Conservation (phyloP, 148 eudicot genomes). For the Salicornia ramosissima region DNA sequence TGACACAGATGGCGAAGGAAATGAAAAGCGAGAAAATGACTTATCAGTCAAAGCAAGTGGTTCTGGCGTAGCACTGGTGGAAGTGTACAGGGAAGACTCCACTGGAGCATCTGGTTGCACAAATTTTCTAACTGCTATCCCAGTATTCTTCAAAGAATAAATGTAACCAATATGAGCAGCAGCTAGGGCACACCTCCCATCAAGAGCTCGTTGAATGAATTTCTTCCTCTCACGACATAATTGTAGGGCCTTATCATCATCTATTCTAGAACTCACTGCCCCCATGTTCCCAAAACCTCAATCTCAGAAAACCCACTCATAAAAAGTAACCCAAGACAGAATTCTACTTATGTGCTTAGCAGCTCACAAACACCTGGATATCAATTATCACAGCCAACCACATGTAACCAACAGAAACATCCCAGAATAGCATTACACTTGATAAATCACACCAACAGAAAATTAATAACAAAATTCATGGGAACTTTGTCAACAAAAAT, state of each 20-base stretch:
- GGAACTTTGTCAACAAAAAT: too few species aligned
- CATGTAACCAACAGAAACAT: background rate
- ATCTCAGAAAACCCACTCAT: constrained; percentile 23
- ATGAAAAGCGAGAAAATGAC: constrained; percentile 55
- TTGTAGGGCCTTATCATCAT: constrained; percentile 78
- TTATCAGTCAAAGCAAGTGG: constrained; percentile 50
- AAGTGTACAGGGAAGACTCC: constrained; percentile 50
- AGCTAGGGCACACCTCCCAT: constrained; percentile 87
- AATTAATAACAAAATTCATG: too few species aligned
- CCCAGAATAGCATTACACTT: background rate
- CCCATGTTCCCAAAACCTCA: constrained; percentile 51
- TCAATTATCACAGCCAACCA: background rate
- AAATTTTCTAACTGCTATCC: constrained; percentile 65
- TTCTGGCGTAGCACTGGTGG: constrained; percentile 63
- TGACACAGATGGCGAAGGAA: constrained; percentile 54
- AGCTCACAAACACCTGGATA: background rate
- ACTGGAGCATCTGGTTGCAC: constrained; percentile 59
- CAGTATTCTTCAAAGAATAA: constrained; percentile 55
- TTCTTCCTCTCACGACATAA: constrained; percentile 87
- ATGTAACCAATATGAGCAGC: constrained; percentile 71
- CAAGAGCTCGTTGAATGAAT: constrained; percentile 79
- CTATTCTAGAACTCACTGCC: constrained; percentile 65
- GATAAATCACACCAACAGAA: background rate
- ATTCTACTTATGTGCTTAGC: constrained; percentile 11
- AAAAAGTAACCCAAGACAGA: constrained; percentile 5